Evolutionary conservation across 2,329 filamentous ascomycete species (phyloP), one percentile per base, ranked within the genome.

Genomic region (Epichloe sibirici): DNA sequence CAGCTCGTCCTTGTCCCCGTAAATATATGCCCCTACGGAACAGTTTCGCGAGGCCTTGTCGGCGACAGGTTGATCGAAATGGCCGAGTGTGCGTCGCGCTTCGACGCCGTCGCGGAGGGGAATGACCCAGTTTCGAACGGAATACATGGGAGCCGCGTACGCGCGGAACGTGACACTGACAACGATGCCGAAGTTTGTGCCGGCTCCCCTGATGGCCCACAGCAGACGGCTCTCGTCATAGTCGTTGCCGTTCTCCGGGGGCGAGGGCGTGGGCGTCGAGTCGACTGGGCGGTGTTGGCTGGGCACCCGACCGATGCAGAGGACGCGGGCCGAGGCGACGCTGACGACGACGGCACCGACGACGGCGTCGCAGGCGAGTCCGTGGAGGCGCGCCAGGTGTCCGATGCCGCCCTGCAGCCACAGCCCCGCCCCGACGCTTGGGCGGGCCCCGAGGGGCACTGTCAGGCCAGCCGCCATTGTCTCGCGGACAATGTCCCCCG

Each of bases 361-460:
- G 45, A 85, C 76, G 45, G 73, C 62, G 56, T 85, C 81, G 57
- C 78, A 83, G 3, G 78, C 56, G 12, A 85, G 77, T 1, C 81
- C 80, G 56, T 80, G 63, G 8, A 70, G 51, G 53, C 80, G 70
- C 38, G 74, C 59, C n/a, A 82, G 66, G 57, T 83, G 79, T 2
- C 81, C 80, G 48, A 85, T 80, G 50, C 81, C 81, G 42, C 82
- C 82, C 67, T 85, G 80, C 46, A 85, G 67, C 78, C 79, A 84
- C 13, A 81, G 57, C 0, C 82, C 82, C 0, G 78, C 74, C 3
- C 82, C 81, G 28, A 85, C 79, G 57, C 79, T 83, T 56, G 81
- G 81, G 5, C 81, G 77, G 28, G 78, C 62, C 2, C 81, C 82
- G 3, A 85, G 62, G 0, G 81, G 80, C 2, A 85, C 74, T 52